phyloP scores from a whole-genome alignment of 2,329 filamentous ascomycete species.

The Colletotrichum paranaense region DNA sequence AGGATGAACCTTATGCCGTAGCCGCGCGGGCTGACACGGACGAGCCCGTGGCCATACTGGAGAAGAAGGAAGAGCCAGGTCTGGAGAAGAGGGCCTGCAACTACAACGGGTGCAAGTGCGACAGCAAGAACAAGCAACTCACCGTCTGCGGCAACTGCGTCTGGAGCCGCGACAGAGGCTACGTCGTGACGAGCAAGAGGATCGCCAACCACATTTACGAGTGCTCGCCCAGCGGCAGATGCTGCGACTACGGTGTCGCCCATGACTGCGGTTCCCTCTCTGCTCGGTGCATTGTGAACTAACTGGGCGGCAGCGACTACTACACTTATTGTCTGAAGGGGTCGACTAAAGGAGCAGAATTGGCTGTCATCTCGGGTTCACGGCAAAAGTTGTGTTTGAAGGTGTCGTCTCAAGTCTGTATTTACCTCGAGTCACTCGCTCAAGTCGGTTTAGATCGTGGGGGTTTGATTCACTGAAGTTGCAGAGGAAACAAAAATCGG shows the following conservation, averaged over 20 bases:
- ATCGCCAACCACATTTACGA: conserved; percentile 39
- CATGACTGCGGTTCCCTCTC: conserved; percentile 35
- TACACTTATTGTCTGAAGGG: neutral
- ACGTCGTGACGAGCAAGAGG: conserved; percentile 38
- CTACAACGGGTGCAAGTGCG: conserved; percentile 40
- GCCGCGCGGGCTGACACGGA: conserved; percentile 14
- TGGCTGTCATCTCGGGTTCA: neutral
- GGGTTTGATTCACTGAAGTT: neutral
- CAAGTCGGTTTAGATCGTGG: neutral
- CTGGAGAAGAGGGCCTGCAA: conserved; percentile 37
- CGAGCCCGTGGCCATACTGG: neutral
- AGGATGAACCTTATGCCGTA: conserved; percentile 8
- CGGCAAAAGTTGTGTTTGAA: conserved; percentile 4
- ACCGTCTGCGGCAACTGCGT: conserved; percentile 41
- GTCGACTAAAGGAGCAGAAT: neutral
- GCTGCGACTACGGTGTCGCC: conserved; percentile 39
- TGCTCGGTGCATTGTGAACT: conserved; percentile 28
- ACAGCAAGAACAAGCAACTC: conserved; percentile 39
- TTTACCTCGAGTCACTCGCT: neutral
- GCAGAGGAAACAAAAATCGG: conserved; percentile 14
- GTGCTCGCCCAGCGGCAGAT: conserved; percentile 38
- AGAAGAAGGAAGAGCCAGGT: neutral
- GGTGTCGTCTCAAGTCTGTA: conserved; percentile 15
- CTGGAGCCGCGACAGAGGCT: conserved; percentile 33
- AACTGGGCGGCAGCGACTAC: neutral